Base-by-base conservation (phyloP, 2,329 filamentous ascomycete genomes). In the Beauveria scarabaeidicola region DNA sequence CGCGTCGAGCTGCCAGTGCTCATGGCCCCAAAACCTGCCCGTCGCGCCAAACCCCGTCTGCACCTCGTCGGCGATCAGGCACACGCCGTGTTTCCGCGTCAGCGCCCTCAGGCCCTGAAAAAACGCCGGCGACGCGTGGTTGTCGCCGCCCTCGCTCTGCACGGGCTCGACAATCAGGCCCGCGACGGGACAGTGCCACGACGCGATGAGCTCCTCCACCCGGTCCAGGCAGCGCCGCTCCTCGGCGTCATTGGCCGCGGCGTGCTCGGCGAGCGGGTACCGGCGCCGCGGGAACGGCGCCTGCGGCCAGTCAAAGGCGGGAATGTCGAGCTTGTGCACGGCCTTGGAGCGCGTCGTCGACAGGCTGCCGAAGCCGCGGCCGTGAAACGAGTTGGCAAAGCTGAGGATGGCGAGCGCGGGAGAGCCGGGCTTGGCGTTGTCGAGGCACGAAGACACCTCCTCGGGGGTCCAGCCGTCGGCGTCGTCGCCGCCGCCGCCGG, bases 241-340 rank as follows among this genome's bases (percentile, higher is more conserved):
- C 70, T 90, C 88, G 17, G 78, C 78, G 7, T 79, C 80, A 70
- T 93, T 93, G 73, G 89, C 88, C 61, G 82, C 78, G 5, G 75
- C 81, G 70, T 89, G 79, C 63, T 89, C 77, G 66, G 89, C 84
- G 19, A 92, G 82, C 2, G 89, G 89, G 74, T 92, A 92, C 73
- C 89, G 89, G 64, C 90, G 79, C 32, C 74, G 67, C n/a, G 89
- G 89, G 79, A 93, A 93, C 40, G 86, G 78, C n/a, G 89, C 88
- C 74, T 90, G 87, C 56, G 89, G 89, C 89, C 89, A 93, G 77
- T 92, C 85, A 71, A 93, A 93, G 62, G 89, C 87, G n/a, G 89
- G 89, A 65, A 93, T 92, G 70, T 93, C 89, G 65, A 93, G 80
- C 75, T 93, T 93, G 79, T 93, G 89, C 66, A 93, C 89, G 58